Percentiles rank a stretch among this genome's conserved stretches.
Evolutionary conservation across 2,329 filamentous ascomycete genomes (phyloP).

Genomic region (Aspergillus ustus): DNA sequence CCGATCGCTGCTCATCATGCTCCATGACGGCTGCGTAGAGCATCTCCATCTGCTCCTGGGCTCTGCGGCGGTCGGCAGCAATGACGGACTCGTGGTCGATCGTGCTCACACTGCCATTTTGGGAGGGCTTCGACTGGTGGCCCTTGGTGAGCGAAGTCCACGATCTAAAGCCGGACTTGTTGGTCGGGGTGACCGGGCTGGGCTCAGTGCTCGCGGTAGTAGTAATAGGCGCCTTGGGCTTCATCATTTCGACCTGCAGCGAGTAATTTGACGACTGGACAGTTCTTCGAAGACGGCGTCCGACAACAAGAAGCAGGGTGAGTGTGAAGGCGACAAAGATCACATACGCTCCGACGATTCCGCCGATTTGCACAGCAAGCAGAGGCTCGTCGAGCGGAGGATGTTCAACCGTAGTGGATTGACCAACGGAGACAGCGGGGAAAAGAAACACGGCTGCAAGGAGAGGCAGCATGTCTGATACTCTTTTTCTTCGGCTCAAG

Average conservation of each 20-base stretch:
- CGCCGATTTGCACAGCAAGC: constrained; percentile 81
- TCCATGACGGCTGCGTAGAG: constrained; percentile 93
- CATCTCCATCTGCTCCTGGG: constrained; percentile 82
- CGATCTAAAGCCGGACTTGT: constrained; percentile 43
- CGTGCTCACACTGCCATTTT: constrained; percentile 67
- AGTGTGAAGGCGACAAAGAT: constrained; percentile 76
- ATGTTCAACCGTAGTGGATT: not conserved
- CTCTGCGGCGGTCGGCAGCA: constrained; percentile 72
- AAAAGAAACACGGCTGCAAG: constrained; percentile 16
- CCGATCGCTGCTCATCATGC: constrained; percentile 67
- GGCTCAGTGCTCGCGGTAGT: constrained; percentile 32
- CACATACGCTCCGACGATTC: constrained; percentile 82
- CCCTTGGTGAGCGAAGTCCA: constrained; percentile 43
- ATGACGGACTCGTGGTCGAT: constrained; percentile 78
- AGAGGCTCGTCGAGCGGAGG: constrained; percentile 62
- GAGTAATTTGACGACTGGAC: constrained; percentile 57
- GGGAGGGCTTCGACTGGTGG: constrained; percentile 45
- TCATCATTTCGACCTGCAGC: constrained; percentile 63
- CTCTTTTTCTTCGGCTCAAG: not conserved
- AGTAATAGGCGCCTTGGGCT: constrained; percentile 37
- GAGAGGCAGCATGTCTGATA: constrained; percentile 20
- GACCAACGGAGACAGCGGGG: constrained; percentile 7
- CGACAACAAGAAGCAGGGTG: constrained; percentile 65
- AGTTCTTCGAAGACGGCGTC: constrained; percentile 59
- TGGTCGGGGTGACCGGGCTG: constrained; percentile 41